Percentiles rank a stretch among this genome's conserved stretches.
Evolutionary conservation across 1,284 basidiomycete genomes (phyloP).

Genomic region (Trametes versicolor): DNA sequence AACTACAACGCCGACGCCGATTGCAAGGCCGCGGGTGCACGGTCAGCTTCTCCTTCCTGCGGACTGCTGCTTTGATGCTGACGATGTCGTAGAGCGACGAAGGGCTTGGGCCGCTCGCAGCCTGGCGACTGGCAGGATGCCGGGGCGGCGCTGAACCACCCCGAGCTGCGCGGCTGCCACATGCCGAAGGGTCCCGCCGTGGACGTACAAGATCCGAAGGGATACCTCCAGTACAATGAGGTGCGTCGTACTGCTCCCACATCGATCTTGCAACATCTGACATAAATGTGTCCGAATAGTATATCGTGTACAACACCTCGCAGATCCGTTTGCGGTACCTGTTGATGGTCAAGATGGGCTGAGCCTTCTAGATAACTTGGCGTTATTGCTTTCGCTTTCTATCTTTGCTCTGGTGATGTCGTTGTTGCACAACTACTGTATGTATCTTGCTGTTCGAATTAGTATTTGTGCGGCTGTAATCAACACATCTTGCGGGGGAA

Average conservation of each 20-base stretch:
- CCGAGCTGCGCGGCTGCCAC: conserved; percentile 59
- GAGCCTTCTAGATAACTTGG: neutral
- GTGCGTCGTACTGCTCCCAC: conserved; percentile 41
- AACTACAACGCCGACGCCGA: conserved; percentile 60
- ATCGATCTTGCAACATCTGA: neutral
- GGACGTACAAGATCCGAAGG: conserved; percentile 44
- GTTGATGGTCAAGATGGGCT: conserved; percentile 53
- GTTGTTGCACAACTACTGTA: conserved; percentile 4
- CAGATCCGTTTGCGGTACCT: conserved; percentile 55
- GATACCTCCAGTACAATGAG: conserved; percentile 62
- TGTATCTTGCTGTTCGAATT: neutral
- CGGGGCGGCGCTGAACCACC: conserved; percentile 58
- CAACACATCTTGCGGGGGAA: too few species aligned
- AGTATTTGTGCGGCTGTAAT: neutral
- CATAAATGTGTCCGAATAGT: conserved; percentile 32
- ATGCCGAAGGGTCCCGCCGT: conserved; percentile 65
- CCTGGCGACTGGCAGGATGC: conserved; percentile 71
- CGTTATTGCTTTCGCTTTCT: neutral
- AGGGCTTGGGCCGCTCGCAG: conserved; percentile 61
- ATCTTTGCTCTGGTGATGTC: neutral
- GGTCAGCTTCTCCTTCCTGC: conserved; percentile 35
- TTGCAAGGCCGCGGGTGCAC: conserved; percentile 53
- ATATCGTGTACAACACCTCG: conserved; percentile 51
- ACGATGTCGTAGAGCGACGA: conserved; percentile 54
- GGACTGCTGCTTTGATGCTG: neutral